A percentile compares a stretch with the other conserved stretches of the same genome.
Evolutionary conservation across 192 early-diverging fungal genomes (phyloP).

Genomic region (Coemansia sp.): DNA sequence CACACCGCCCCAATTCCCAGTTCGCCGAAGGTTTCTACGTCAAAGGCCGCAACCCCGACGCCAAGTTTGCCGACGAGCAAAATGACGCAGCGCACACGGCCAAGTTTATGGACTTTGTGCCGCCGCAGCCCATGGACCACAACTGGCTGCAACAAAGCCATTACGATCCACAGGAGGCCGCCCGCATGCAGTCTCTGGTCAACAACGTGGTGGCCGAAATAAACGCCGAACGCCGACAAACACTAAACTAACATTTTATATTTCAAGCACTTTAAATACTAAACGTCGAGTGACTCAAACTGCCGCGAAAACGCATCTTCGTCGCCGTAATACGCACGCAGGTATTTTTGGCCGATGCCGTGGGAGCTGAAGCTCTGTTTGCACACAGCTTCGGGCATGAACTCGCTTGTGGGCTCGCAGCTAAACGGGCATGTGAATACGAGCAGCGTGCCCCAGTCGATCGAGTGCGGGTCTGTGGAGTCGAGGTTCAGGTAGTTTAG

Average conservation of each 20-base stretch:
- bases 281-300: slow-evolving; percentile 36
- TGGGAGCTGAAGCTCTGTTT: slow-evolving; percentile 83
- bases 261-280: neutral
- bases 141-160: slow-evolving; percentile 34
- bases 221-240: slow-evolving; percentile 42
- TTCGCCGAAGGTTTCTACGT: neutral
- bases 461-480: slow-evolving; percentile 62
- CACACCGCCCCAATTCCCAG: neutral
- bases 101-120: slow-evolving; percentile 28
- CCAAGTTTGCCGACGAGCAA: neutral
- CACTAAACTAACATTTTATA: neutral
- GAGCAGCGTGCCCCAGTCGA: slow-evolving; percentile 91
- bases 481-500: slow-evolving; percentile 76
- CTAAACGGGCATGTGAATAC: slow-evolving; percentile 84
- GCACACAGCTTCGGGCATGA: slow-evolving; percentile 65
- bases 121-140: slow-evolving; percentile 39
- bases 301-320: slow-evolving; percentile 36
- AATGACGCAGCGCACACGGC: neutral
- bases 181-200: slow-evolving; percentile 49
- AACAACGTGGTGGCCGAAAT: slow-evolving; percentile 47
- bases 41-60: neutral
- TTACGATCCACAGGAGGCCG: slow-evolving; percentile 44
- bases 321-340: slow-evolving; percentile 44
- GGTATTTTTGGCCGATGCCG: slow-evolving; percentile 61
- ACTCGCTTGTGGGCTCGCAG: slow-evolving; percentile 56